Conservation (phyloP, 768 basidiomycete genomes). For the Lentinula sp. region DNA sequence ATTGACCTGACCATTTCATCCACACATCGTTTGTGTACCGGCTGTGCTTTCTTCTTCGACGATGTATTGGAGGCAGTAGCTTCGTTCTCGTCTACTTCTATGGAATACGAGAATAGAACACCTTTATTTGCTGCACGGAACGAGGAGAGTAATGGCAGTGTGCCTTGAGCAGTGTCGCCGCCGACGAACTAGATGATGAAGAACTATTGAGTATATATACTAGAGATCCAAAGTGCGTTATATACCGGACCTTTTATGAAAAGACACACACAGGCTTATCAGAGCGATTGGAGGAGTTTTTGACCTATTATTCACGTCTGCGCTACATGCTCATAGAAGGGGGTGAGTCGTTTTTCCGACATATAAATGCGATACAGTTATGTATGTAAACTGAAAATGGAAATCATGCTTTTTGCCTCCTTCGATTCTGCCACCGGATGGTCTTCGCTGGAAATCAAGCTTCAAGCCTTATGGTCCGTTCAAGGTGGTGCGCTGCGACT, state of each 20-base stretch:
- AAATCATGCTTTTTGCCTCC: conserved; percentile 65
- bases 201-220: background rate
- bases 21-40: conserved; percentile 56
- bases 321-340: too few species aligned
- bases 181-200: conserved; percentile 67
- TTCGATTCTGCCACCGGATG: conserved; percentile 63
- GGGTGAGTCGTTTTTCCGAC: too few species aligned
- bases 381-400: too few species aligned
- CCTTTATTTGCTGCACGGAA: conserved; percentile 71
- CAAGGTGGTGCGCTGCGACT: conserved; percentile 56
- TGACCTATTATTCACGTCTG: too few species aligned
- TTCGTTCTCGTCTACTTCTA: conserved; percentile 69
- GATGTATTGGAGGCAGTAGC: conserved; percentile 26
- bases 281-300: too few species aligned
- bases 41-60: conserved; percentile 17
- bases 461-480: conserved; percentile 72
- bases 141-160: conserved; percentile 55
- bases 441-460: conserved; percentile 69
- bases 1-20: conserved; percentile 74
- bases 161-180: conserved; percentile 70
- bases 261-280: conserved; percentile 39
- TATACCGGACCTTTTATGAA: background rate
- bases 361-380: too few species aligned
- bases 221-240: background rate
- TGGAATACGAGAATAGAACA: conserved; percentile 75